A percentile compares a stretch with the other conserved stretches of the same genome.
Conservation (phyloP, 1,139 yeast species). For the Yamadazyma oceani region DNA sequence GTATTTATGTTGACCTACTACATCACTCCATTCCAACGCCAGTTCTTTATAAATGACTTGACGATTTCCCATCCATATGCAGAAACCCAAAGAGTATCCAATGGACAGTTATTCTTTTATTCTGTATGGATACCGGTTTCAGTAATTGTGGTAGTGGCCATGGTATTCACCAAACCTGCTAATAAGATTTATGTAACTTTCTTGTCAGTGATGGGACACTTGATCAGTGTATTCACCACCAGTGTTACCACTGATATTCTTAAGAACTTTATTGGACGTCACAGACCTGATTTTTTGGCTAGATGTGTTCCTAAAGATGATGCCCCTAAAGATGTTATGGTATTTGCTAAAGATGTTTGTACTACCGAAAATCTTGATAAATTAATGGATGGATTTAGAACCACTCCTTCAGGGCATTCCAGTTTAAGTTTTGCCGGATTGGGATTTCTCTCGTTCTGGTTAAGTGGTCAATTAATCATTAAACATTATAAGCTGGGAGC, state of each 20-base stretch:
- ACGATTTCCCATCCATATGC: conserved; percentile 74
- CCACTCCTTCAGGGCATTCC: conserved; percentile 81
- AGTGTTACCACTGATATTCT: conserved; percentile 50
- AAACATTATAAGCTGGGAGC: conserved; percentile 43
- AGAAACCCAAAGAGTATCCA: conserved; percentile 56
- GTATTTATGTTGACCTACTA: conserved; percentile 45
- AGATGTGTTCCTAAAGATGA: conserved; percentile 62
- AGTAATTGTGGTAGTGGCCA: conserved; percentile 23
- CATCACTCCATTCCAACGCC: conserved; percentile 67
- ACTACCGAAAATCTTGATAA: conserved; percentile 44
- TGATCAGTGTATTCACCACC: conserved; percentile 39
- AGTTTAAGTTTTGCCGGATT: conserved; percentile 67
- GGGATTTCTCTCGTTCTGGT: conserved; percentile 62
- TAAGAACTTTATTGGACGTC: conserved; percentile 73
- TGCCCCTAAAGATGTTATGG: conserved; percentile 47
- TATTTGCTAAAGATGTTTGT: conserved; percentile 61
- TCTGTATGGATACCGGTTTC: conserved; percentile 39
- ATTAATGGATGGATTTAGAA: conserved; percentile 68
- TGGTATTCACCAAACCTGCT: conserved; percentile 33
- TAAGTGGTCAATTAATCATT: conserved; percentile 57
- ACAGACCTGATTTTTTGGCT: conserved; percentile 75
- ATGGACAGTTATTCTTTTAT: conserved; percentile 34
- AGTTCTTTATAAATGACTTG: conserved; percentile 48
- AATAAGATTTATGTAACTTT: conserved; percentile 40
- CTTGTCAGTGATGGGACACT: conserved; percentile 40